Percentiles rank a stretch among this genome's conserved stretches.
These are phyloP conservation scores for Carallia brachiata DNA, from an alignment of 345 rosid species.

Conservation along the genomic window DNA sequence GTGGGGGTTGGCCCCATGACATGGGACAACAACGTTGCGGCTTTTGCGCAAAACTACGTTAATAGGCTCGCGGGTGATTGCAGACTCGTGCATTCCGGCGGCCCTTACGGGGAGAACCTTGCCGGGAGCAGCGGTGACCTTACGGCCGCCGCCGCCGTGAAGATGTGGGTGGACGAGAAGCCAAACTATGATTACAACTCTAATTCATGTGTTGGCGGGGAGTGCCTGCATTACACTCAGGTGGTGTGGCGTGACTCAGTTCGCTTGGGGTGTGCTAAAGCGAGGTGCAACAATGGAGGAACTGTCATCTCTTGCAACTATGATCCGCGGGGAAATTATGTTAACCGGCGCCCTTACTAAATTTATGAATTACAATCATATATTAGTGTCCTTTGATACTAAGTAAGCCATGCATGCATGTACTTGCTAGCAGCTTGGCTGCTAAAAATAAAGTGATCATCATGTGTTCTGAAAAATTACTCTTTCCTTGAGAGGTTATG, in stretches of 20 bases:
- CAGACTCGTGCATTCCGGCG: slow-evolving; percentile 11
- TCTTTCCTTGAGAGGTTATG: no score
- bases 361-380: not conserved
- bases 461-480: no score
- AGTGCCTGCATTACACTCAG: slow-evolving; percentile 38
- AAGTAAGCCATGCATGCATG: no score
- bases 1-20: slow-evolving; percentile 5
- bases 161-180: slow-evolving; percentile 19
- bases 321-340: slow-evolving; percentile 21
- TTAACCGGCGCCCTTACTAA: slow-evolving; percentile 15
- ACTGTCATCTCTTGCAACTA: slow-evolving; percentile 32
- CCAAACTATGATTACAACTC: slow-evolving; percentile 7
- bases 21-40: slow-evolving; percentile 9
- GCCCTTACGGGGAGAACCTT: slow-evolving; percentile 16
- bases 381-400: no score
- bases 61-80: not conserved
- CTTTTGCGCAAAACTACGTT: slow-evolving; percentile 2
- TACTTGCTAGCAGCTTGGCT: no score
- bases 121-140: slow-evolving; percentile 7
- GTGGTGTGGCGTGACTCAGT: slow-evolving; percentile 23
- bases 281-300: slow-evolving; percentile 22
- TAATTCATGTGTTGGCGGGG: slow-evolving; percentile 3
- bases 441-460: no score
- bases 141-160: slow-evolving; percentile 8
- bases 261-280: slow-evolving; percentile 26